Evolutionary conservation across 495 filamentous ascomycete species (phyloP).

Genomic region (Thermothielavioides terrestris): DNA sequence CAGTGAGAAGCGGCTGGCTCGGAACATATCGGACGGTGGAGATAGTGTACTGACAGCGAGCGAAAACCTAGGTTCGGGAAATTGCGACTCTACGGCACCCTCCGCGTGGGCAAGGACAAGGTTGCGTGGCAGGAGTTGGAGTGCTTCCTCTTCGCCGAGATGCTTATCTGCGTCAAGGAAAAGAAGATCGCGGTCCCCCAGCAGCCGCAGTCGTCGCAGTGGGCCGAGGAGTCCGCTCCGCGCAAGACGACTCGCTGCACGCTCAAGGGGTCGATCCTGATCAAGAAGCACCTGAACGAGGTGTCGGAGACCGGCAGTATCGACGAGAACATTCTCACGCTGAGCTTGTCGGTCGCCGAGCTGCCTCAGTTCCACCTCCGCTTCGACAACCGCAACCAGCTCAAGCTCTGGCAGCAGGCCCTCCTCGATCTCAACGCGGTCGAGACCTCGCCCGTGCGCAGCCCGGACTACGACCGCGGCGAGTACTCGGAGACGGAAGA

Average conservation of each 20-base stretch:
- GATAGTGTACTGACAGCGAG: slow-evolving; percentile 8
- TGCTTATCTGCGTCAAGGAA: slow-evolving; percentile 99
- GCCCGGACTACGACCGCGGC: slow-evolving; percentile 61
- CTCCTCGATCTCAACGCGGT: slow-evolving; percentile 73
- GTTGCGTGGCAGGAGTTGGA: slow-evolving; percentile 97
- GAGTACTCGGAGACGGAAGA: slow-evolving; percentile 83
- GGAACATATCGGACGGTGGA: slow-evolving; percentile 1
- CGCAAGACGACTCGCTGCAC: slow-evolving; percentile 69
- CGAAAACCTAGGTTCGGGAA: slow-evolving; percentile 67
- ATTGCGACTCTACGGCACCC: slow-evolving; percentile 80
- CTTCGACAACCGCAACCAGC: slow-evolving; percentile 75
- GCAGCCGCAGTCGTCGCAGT: slow-evolving; percentile 43
- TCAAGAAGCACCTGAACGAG: slow-evolving; percentile 94
- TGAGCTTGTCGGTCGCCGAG: slow-evolving; percentile 87
- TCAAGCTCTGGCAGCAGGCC: slow-evolving; percentile 87
- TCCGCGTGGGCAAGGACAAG: slow-evolving; percentile 92
- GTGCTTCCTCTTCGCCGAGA: slow-evolving; percentile 94
- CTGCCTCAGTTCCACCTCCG: slow-evolving; percentile 94
- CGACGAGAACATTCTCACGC: slow-evolving; percentile 78
- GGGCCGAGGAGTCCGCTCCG: slow-evolving; percentile 53
- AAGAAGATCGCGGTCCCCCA: slow-evolving; percentile 69
- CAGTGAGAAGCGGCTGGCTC: slow-evolving; percentile 15
- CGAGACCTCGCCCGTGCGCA: slow-evolving; percentile 51
- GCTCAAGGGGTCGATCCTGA: slow-evolving; percentile 94
- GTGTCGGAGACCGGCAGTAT: slow-evolving; percentile 57